phyloP scores from a whole-genome alignment of 192 early-diverging fungal species.

The Funneliformis geosporum region DNA sequence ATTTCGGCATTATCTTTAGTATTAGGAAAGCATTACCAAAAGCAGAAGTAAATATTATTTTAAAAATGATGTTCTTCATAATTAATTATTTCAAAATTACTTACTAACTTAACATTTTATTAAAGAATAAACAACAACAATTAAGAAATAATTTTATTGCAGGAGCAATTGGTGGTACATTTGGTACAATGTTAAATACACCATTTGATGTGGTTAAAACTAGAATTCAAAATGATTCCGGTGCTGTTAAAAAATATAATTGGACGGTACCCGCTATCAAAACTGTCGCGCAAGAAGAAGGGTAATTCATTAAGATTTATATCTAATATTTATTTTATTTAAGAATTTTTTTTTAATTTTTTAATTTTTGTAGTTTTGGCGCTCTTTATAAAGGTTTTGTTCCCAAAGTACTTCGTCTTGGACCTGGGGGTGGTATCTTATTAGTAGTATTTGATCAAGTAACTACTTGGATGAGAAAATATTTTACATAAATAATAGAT shows the following conservation, averaged over 20 bases:
- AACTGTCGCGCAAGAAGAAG: slow-evolving; percentile 86
- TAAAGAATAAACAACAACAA: slow-evolving; percentile 68
- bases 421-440: slow-evolving; percentile 77
- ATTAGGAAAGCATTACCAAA: slow-evolving; percentile 78
- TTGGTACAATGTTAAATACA: slow-evolving; percentile 92
- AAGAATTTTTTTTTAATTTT: neutral
- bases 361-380: slow-evolving; percentile 47
- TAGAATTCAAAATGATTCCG: slow-evolving; percentile 83
- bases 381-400: slow-evolving; percentile 94
- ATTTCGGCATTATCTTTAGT: slow-evolving; percentile 83
- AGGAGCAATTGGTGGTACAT: slow-evolving; percentile 89
- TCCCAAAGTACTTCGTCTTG: slow-evolving; percentile 93
- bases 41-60: slow-evolving; percentile 50
- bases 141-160: slow-evolving; percentile 86
- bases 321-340: neutral
- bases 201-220: slow-evolving; percentile 98
- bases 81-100: neutral
- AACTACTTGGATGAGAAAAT: slow-evolving; percentile 78
- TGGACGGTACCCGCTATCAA: slow-evolving; percentile 79
- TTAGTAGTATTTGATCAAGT: slow-evolving; percentile 91
- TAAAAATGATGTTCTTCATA: neutral
- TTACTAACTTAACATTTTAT: no score
- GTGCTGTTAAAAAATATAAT: slow-evolving; percentile 79
- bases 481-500: slow-evolving; percentile 42
- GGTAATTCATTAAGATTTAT: slow-evolving; percentile 49